A percentile compares a stretch with the other conserved stretches of the same genome.
Evolutionary conservation across 208 protist genomes (phyloP).

Genomic region (Crithidia bombi): DNA sequence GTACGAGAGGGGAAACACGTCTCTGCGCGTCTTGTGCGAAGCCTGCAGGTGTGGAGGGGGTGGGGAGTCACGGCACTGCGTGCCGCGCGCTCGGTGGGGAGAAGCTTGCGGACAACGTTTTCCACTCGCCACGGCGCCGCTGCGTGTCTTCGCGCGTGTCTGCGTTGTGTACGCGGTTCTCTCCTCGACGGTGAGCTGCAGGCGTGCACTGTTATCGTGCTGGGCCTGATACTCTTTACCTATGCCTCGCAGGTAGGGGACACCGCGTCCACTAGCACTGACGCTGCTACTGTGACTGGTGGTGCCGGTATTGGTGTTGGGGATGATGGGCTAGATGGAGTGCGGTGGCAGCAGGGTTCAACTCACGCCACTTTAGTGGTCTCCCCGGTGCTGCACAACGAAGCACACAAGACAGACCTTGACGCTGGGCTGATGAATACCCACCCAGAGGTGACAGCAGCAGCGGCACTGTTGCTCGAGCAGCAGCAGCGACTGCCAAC

Average conservation of each 20-base stretch:
- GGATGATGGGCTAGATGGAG: background rate
- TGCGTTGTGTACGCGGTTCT: background rate
- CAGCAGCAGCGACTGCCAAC: background rate
- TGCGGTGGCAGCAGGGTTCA: background rate
- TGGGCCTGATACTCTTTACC: constrained; percentile 51
- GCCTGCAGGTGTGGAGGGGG: too few species aligned
- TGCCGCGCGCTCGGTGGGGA: too few species aligned
- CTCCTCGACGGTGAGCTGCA: constrained; percentile 33
- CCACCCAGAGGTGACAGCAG: background rate
- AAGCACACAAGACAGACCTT: background rate
- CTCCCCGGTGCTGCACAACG: background rate
- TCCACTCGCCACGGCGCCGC: background rate
- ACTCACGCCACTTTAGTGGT: background rate
- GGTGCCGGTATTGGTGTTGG: background rate
- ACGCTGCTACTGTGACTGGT: background rate
- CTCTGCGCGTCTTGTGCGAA: too few species aligned
- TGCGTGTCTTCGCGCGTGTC: background rate
- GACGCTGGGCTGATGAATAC: background rate
- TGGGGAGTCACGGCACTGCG: background rate
- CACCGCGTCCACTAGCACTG: background rate
- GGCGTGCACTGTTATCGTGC: constrained; percentile 39
- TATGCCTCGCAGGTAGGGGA: constrained; percentile 31
- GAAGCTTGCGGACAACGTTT: too few species aligned
- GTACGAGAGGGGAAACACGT: too few species aligned
- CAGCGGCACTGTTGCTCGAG: background rate